phyloP scores from a whole-genome alignment of 2,329 filamentous ascomycete species.

The Didymella pomorum region DNA sequence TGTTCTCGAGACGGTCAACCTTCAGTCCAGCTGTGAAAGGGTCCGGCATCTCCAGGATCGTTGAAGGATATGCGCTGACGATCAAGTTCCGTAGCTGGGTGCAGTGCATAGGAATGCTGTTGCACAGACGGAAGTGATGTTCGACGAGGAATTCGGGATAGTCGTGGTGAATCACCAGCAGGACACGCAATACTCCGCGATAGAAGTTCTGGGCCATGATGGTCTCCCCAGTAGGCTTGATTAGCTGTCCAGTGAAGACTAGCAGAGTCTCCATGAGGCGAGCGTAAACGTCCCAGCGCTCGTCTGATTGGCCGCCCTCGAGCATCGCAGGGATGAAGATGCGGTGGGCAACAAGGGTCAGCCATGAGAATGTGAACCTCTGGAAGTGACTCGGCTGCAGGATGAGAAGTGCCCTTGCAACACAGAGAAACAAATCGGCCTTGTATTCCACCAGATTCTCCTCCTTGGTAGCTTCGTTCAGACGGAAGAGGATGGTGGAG shows the following conservation, averaged over 20 bases:
- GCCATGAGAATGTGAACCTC: slow-evolving; percentile 85
- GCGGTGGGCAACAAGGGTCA: slow-evolving; percentile 82
- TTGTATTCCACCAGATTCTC: slow-evolving; percentile 60
- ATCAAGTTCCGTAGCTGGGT: slow-evolving; percentile 89
- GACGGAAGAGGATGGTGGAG: slow-evolving; percentile 80
- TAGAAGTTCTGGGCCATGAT: slow-evolving; percentile 82
- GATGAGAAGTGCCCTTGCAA: slow-evolving; percentile 75
- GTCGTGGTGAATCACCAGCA: slow-evolving; percentile 89
- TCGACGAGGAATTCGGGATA: slow-evolving; percentile 92
- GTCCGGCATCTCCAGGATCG: slow-evolving; percentile 75
- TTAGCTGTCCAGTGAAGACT: slow-evolving; percentile 76
- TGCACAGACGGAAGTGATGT: slow-evolving; percentile 83
- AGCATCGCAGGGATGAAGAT: slow-evolving; percentile 83
- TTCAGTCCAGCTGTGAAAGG: slow-evolving; percentile 77
- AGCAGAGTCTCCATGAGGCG: slow-evolving; percentile 77
- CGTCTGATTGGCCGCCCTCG: slow-evolving; percentile 61
- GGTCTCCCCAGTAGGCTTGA: slow-evolving; percentile 75
- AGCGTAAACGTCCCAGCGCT: slow-evolving; percentile 79
- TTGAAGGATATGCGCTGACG: slow-evolving; percentile 77
- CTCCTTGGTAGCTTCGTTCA: slow-evolving; percentile 66
- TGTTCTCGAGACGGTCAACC: slow-evolving; percentile 78
- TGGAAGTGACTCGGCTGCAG: slow-evolving; percentile 81
- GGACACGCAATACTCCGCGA: slow-evolving; percentile 79
- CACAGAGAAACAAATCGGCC: slow-evolving; percentile 72
- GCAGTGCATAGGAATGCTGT: slow-evolving; percentile 82